Conservation (phyloP, 768 basidiomycete species). For the Neoboletus subvelutipes region DNA sequence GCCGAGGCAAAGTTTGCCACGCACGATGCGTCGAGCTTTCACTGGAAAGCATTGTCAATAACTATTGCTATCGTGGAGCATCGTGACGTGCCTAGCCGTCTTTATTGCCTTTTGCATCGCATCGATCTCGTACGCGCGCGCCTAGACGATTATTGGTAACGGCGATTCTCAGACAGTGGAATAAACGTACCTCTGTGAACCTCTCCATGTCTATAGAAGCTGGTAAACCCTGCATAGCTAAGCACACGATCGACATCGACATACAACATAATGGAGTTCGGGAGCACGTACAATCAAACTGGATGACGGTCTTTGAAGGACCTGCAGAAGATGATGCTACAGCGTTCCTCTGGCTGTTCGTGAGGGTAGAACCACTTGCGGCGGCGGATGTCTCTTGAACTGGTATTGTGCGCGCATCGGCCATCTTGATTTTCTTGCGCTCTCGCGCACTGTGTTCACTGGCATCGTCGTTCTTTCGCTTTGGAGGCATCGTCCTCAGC, state of each 20-base stretch:
- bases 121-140: conserved; percentile 83
- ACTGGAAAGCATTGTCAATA: conserved; percentile 37
- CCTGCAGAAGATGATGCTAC: conserved; percentile 31
- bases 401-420: conserved; percentile 62
- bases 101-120: conserved; percentile 90
- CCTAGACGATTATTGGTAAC: conserved; percentile 42
- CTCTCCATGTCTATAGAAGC: conserved; percentile 81
- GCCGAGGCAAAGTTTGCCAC: conserved; percentile 92
- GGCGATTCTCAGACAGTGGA: neutral
- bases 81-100: conserved; percentile 55
- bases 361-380: conserved; percentile 6
- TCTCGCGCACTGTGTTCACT: conserved; percentile 42
- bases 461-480: conserved; percentile 37
- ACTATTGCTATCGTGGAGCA: fast-evolving
- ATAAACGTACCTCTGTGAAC: conserved; percentile 68
- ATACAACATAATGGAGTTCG: neutral
- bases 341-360: conserved; percentile 24
- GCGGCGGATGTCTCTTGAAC: conserved; percentile 44
- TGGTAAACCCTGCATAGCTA: conserved; percentile 64
- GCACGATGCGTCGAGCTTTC: conserved; percentile 72
- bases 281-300: conserved; percentile 41
- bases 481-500: conserved; percentile 38
- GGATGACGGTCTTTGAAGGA: conserved; percentile 39
- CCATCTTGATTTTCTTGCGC: conserved; percentile 69
- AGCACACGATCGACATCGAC: neutral